Conservation (phyloP, 495 filamentous ascomycete genomes). For the Talaromyces wortmannii region DNA sequence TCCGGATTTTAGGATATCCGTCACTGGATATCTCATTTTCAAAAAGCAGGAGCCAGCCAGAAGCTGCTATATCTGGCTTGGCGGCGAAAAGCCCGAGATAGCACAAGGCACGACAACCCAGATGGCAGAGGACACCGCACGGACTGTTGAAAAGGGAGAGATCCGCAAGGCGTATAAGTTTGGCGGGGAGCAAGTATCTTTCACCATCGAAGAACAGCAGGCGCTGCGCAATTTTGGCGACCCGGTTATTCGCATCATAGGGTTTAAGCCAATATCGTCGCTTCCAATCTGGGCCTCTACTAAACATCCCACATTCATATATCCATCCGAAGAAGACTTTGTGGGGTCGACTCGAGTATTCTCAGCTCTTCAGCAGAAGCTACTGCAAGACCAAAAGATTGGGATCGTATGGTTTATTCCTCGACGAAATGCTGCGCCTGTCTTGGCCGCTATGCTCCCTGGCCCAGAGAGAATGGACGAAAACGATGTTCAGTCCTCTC, state of each 20-base stretch:
- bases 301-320: constrained; percentile 85
- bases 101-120: constrained; percentile 64
- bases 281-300: constrained; percentile 81
- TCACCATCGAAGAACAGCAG: constrained; percentile 75
- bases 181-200: constrained; percentile 81
- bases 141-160: constrained; percentile 70
- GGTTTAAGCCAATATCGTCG: constrained; percentile 77
- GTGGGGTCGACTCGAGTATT: constrained; percentile 91
- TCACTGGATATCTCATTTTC: constrained; percentile 87
- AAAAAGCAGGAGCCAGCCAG: constrained; percentile 74
- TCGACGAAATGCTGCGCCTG: constrained; percentile 68
- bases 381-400: constrained; percentile 69
- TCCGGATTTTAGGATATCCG: constrained; percentile 74
- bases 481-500: constrained; percentile 58
- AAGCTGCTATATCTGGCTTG: constrained; percentile 79
- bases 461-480: constrained; percentile 62
- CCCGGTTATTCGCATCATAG: constrained; percentile 80
- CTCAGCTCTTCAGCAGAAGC: constrained; percentile 81
- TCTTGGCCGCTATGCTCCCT: constrained; percentile 74
- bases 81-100: constrained; percentile 76
- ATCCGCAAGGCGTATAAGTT: constrained; percentile 94
- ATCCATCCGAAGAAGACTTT: constrained; percentile 84
- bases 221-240: constrained; percentile 71
- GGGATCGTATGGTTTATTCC: constrained; percentile 87
- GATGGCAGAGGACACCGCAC: constrained; percentile 66